Conservation (phyloP, 225 moss, liverwort and hornwort genomes). For the Sphagnum tenellum region DNA sequence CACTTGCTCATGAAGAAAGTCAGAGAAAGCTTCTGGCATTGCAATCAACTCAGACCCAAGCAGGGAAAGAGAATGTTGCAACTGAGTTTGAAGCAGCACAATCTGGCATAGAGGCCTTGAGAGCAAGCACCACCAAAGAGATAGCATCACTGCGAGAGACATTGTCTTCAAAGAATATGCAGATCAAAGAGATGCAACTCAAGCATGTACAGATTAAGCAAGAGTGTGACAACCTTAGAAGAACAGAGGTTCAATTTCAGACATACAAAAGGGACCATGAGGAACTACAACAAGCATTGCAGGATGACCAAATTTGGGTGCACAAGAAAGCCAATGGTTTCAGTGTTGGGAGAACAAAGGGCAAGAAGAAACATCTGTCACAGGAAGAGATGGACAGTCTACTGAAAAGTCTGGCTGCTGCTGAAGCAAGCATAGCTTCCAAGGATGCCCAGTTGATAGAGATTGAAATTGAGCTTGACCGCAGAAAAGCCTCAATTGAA, state of each 20-base stretch:
- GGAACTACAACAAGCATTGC: conserved; percentile 20
- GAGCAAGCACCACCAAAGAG: conserved; percentile 54
- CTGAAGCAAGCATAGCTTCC: conserved; percentile 15
- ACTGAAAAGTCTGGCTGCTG: conserved; percentile 14
- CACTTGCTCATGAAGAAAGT: conserved; percentile 65
- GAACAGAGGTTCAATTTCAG: conserved; percentile 34
- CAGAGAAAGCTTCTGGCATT: conserved; percentile 62
- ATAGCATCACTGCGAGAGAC: conserved; percentile 36
- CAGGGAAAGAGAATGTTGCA: conserved; percentile 49
- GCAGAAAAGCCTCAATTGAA: conserved; percentile 33
- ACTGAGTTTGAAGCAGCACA: conserved; percentile 40
- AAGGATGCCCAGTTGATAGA: conserved; percentile 31
- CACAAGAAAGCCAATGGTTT: conserved; percentile 1
- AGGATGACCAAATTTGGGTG: conserved; percentile 12
- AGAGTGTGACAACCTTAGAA: conserved; percentile 32
- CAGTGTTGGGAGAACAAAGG: conserved; percentile 10
- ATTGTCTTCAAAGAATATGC: conserved; percentile 38
- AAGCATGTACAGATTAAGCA: conserved; percentile 42
- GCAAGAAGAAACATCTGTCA: background rate
- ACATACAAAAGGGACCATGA: conserved; percentile 30
- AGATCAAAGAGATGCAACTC: conserved; percentile 46
- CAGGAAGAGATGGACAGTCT: conserved; percentile 14
- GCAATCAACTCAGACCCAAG: conserved; percentile 44
- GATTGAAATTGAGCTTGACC: conserved; percentile 28
- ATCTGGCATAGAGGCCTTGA: conserved; percentile 40